phyloP scores from a whole-genome alignment of 805 yeast species.

The Blastobotrys attinorum region DNA sequence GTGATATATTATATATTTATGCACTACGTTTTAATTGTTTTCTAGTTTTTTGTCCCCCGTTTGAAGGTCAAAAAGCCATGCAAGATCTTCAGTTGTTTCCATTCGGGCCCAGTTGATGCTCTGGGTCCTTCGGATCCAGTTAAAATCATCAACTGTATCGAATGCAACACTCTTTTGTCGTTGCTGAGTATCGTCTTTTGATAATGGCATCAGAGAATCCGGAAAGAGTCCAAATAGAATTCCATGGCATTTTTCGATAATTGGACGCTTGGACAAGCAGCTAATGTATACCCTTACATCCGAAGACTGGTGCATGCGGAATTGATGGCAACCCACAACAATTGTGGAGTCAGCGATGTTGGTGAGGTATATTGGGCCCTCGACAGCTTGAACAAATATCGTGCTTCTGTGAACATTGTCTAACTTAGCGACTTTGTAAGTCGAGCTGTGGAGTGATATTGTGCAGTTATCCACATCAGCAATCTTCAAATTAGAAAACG shows the following conservation, averaged over 20 bases:
- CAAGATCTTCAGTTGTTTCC: not conserved
- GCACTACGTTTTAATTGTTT: no score
- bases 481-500: constrained; percentile 3
- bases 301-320: constrained; percentile 22
- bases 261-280: constrained; percentile 22
- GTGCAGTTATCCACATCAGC: constrained; percentile 6
- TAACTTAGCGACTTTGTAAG: constrained; percentile 9
- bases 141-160: constrained; percentile 23
- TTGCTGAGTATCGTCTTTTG: not conserved
- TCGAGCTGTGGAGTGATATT: constrained; percentile 1
- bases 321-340: constrained; percentile 21
- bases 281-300: constrained; percentile 16
- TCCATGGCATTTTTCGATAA: constrained; percentile 20
- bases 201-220: not conserved
- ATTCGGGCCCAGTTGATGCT: constrained; percentile 15
- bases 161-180: no score
- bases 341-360: constrained; percentile 14
- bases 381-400: constrained; percentile 12
- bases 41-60: no score
- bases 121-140: constrained; percentile 18
- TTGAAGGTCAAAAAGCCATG: no score
- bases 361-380: constrained; percentile 20
- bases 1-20: no score
- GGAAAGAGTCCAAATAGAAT: constrained; percentile 19
- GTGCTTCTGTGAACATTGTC: constrained; percentile 14